Base-by-base conservation (phyloP, 768 basidiomycete genomes). In the Hypholoma fasciculare region DNA sequence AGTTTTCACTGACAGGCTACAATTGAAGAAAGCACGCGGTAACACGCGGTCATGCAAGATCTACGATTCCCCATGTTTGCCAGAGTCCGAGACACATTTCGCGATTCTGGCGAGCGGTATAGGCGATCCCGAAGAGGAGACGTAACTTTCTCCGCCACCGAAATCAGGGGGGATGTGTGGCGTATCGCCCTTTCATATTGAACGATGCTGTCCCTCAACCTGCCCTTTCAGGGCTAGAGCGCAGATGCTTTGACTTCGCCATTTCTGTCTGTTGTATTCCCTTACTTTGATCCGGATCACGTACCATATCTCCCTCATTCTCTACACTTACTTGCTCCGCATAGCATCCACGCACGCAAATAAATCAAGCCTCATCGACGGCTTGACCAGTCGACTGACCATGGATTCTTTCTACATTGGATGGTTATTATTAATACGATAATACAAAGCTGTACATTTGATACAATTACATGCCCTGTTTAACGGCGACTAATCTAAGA, bases 31-130 rank as follows among this genome's bases (percentile, higher is more conserved):
- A 70, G 89, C 87, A 23, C 85, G 96, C 37, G 97, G 92, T 9
- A 89, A 91, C 61, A 94, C 92, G 49, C 90, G 97, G 56, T 87
- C 92, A 19, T 97, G 95, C 76, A 96, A 95, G 74, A 96, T 99
- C 63, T 96, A 97, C 65, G 97, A 99, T 77, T 96, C 94, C 3
- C 97, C 97, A 0, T 98, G 95, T 75, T 77, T 99, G 37, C 96
- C 97, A 9, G 97, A 99, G 72, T 93, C 92, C 63, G 96, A 98
- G 70, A 94, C 90, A 2, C 90, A 90, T 55, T 99, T 98, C 71
- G 93, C 95, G 36, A 98, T 98, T 73, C 87, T 94, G 53, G 75
- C 86, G 7, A 87, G 90, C 65, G 96, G 96, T 59, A 94, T 98
- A 58, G 92, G 92, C 5, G 96, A 98, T 68, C 95, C 96, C 1